Percentiles rank a stretch among this genome's conserved stretches.
Conservation (phyloP, 2,329 filamentous ascomycete genomes). For the Waltergamsia citrina region DNA sequence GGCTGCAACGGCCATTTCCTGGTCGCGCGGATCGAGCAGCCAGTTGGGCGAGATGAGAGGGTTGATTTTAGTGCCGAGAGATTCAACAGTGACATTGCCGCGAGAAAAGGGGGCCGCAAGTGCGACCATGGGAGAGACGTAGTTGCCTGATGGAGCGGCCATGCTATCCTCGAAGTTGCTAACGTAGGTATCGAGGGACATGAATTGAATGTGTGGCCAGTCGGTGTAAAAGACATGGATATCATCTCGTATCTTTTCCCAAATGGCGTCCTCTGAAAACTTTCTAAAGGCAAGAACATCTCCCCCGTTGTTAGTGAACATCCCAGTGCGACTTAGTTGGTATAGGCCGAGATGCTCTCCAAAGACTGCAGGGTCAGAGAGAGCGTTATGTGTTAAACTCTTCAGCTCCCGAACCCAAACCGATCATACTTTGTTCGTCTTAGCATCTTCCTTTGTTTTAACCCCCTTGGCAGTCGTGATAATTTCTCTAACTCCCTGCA, state of each 20-base stretch:
- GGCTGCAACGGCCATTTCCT: conserved; percentile 29
- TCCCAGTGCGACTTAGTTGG: no score
- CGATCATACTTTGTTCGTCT: no score
- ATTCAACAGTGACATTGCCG: conserved; percentile 28
- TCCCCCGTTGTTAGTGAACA: no score
- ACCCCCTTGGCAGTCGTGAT: no score
- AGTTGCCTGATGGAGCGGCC: conserved; percentile 3
- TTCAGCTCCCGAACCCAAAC: no score
- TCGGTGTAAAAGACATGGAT: conserved; percentile 4
- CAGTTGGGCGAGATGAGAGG: conserved; percentile 34
- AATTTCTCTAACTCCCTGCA: no score
- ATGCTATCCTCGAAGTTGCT: conserved; percentile 11
- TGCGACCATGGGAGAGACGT: conserved; percentile 20
- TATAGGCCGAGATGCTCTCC: no score
- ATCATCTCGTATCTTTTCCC: background rate
- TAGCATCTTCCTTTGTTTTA: no score
- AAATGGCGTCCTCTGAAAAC: conserved; percentile 1
- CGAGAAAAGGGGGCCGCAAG: conserved; percentile 18
- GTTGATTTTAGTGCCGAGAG: conserved; percentile 16
- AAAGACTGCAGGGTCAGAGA: no score
- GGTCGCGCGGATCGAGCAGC: conserved; percentile 29
- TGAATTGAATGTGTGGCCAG: conserved; percentile 6
- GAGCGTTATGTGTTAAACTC: no score
- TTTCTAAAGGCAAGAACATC: no score
- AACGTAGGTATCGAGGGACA: conserved; percentile 3